phyloP scores from a whole-genome alignment of 1,284 basidiomycete species.

The Mycena sp. region DNA sequence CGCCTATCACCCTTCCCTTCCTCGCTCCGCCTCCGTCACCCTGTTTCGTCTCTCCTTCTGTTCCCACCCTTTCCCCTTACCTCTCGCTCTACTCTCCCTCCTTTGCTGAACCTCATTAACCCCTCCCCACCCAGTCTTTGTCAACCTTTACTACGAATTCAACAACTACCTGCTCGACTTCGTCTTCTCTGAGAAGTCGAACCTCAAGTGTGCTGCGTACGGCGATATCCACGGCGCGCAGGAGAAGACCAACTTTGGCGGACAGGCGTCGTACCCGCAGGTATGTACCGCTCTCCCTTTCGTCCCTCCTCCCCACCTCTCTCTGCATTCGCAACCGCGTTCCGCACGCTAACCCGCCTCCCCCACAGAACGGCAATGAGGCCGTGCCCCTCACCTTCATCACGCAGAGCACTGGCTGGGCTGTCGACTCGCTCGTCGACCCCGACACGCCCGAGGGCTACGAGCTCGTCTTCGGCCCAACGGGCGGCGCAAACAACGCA shows the following conservation, averaged over 20 bases:
- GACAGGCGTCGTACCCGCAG: constrained; percentile 31
- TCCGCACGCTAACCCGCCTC: not conserved
- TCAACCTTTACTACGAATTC: constrained; percentile 55
- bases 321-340: not conserved
- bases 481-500: constrained; percentile 28
- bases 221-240: constrained; percentile 43
- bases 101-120: too few relatives aligned
- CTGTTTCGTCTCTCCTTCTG: too few relatives aligned
- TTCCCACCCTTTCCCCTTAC: constrained; percentile 41
- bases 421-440: constrained; percentile 6
- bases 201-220: constrained; percentile 55
- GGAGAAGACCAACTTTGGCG: constrained; percentile 41
- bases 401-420: constrained; percentile 25
- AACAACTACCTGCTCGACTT: constrained; percentile 51
- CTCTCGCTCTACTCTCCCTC: constrained; percentile 52
- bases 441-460: constrained; percentile 24
- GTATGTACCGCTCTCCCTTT: constrained; percentile 35
- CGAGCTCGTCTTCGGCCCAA: constrained; percentile 25
- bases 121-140: constrained; percentile 51
- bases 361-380: constrained; percentile 9
- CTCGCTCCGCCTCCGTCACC: too few relatives aligned
- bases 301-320: constrained; percentile 48
- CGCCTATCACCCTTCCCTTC: too few relatives aligned
- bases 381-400: constrained; percentile 23
- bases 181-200: constrained; percentile 46